Evolutionary conservation across 805 yeast species (phyloP).

Genomic region (Ogataea methylovora): DNA sequence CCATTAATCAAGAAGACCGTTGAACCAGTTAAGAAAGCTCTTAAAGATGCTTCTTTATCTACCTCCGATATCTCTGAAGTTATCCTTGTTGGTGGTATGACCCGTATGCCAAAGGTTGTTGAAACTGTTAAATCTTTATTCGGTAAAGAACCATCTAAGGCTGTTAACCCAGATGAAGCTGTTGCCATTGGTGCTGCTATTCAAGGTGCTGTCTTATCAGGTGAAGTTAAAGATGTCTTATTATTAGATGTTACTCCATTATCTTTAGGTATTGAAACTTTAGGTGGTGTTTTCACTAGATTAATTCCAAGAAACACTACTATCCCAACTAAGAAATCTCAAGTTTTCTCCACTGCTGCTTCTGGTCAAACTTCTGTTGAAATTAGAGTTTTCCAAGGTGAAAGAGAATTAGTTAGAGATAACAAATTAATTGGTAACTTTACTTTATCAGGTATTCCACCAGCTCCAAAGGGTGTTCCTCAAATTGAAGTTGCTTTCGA

Average conservation of each 20-base stretch:
- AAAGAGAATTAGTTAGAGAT: conserved; percentile 96
- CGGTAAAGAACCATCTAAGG: conserved; percentile 57
- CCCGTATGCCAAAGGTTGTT: conserved; percentile 79
- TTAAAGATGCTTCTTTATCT: conserved; percentile 65
- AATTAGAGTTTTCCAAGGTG: conserved; percentile 98
- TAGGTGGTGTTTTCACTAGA: conserved; percentile 96
- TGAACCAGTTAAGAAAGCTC: conserved; percentile 66
- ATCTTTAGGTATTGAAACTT: conserved; percentile 93
- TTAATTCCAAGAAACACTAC: conserved; percentile 91
- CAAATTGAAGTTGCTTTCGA: conserved; percentile 93
- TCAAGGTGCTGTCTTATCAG: conserved; percentile 81
- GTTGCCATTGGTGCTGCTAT: conserved; percentile 88
- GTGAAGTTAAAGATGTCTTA: conserved; percentile 92
- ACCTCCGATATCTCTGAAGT: conserved; percentile 66
- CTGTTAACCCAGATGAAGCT: conserved; percentile 89
- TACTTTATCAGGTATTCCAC: conserved; percentile 90
- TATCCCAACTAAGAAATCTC: conserved; percentile 94
- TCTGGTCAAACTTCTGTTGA: conserved; percentile 95
- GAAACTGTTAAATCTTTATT: conserved; percentile 53
- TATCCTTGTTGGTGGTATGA: conserved; percentile 82
- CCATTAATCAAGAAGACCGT: conserved; percentile 61
- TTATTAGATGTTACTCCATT: conserved; percentile 97
- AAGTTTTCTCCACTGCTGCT: conserved; percentile 93
- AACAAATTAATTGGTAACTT: conserved; percentile 97
- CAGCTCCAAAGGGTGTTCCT: conserved; percentile 92